These are phyloP conservation scores for Pichia nanzhaoensis DNA, from an alignment of 805 yeast species.

Conservation along the genomic window DNA sequence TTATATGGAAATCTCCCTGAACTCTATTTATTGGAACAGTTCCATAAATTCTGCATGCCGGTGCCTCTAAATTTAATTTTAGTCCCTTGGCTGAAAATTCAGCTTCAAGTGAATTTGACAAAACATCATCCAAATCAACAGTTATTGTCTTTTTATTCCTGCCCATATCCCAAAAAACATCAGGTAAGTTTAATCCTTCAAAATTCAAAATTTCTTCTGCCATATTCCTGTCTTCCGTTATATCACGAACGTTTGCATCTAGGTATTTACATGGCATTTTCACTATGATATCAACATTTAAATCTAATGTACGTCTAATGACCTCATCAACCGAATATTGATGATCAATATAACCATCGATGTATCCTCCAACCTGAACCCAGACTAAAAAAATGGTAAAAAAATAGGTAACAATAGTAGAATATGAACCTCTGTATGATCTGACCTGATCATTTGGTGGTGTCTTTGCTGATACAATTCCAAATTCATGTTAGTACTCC, in stretches of 20 bases:
- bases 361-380: constrained; percentile 76
- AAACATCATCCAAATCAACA: constrained; percentile 60
- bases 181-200: constrained; percentile 58
- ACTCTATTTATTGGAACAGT: constrained; percentile 79
- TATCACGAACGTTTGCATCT: constrained; percentile 71
- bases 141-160: constrained; percentile 39
- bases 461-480: constrained; percentile 45
- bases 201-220: constrained; percentile 71
- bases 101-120: constrained; percentile 61
- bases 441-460: constrained; percentile 64
- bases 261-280: constrained; percentile 77
- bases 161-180: constrained; percentile 31
- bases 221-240: constrained; percentile 67
- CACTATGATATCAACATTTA: constrained; percentile 76
- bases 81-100: constrained; percentile 45
- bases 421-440: constrained; percentile 69
- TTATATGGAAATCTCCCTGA: constrained; percentile 76
- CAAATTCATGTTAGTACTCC: not conserved
- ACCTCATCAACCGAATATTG: constrained; percentile 68
- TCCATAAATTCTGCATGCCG: constrained; percentile 86
- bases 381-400: constrained; percentile 64
- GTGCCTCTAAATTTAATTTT: constrained; percentile 45
- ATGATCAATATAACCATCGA: constrained; percentile 76
- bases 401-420: constrained; percentile 59
- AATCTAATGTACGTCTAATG: constrained; percentile 48